Conservation (phyloP, 2,329 filamentous ascomycete genomes). For the Calonectria pseudoturangicola region DNA sequence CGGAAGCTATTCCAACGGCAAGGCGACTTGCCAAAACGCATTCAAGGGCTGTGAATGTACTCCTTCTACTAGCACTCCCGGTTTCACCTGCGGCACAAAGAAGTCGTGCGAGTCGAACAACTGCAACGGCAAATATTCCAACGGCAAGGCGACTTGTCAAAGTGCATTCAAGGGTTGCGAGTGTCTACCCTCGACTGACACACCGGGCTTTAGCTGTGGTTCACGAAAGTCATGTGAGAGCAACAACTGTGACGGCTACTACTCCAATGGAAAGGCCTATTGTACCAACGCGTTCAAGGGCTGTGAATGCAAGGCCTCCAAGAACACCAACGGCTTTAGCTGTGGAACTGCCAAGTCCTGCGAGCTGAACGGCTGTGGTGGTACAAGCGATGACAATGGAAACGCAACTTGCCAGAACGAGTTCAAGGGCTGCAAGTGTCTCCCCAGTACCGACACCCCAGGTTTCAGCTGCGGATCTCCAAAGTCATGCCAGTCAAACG, state of each 20-base stretch:
- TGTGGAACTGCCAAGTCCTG: slow-evolving; percentile 19
- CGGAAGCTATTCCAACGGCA: slow-evolving; percentile 1
- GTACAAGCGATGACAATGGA: slow-evolving; percentile 5
- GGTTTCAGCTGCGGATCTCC: slow-evolving; percentile 18
- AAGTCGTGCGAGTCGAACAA: slow-evolving; percentile 26
- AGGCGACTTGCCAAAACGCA: background rate
- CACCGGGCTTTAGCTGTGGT: slow-evolving; percentile 22
- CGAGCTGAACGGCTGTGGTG: slow-evolving; percentile 20
- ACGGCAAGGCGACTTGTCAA: slow-evolving; percentile 8
- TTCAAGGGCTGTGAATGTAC: background rate
- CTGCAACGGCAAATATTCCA: slow-evolving; percentile 17
- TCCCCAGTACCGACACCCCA: slow-evolving; percentile 14
- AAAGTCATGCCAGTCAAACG: slow-evolving; percentile 21
- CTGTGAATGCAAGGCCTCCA: slow-evolving; percentile 9
- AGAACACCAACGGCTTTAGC: slow-evolving; percentile 3
- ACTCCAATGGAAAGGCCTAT: slow-evolving; percentile 18
- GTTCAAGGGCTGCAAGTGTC: slow-evolving; percentile 25
- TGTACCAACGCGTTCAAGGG: slow-evolving; percentile 12
- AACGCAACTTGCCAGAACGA: slow-evolving; percentile 6
- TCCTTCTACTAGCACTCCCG: background rate
- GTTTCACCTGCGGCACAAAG: slow-evolving; percentile 14
- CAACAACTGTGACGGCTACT: slow-evolving; percentile 22
- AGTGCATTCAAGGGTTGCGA: slow-evolving; percentile 18
- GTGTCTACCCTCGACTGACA: slow-evolving; percentile 16
- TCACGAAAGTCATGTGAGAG: slow-evolving; percentile 18